phyloP scores from a whole-genome alignment of 345 rosid species.

The Gossypium herbaceum region DNA sequence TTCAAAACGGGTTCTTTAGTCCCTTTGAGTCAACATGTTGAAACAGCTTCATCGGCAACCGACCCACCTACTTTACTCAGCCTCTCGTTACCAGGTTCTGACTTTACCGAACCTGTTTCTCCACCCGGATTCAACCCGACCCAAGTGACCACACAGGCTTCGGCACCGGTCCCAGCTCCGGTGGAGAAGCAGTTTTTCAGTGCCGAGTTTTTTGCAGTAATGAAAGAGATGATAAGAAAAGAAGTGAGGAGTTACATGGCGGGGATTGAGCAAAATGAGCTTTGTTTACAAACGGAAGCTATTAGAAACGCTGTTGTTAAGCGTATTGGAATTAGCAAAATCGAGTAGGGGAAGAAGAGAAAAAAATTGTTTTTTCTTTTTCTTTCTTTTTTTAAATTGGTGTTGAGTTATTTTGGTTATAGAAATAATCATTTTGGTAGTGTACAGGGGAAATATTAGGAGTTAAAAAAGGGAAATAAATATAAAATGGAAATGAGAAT shows the following conservation, averaged over 20 bases:
- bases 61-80: conserved; percentile 62
- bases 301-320: conserved; percentile 61
- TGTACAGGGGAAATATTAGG: conserved; percentile 34
- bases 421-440: conserved; percentile 43
- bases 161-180: background rate
- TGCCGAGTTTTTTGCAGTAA: conserved; percentile 49
- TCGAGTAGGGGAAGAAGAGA: conserved; percentile 27
- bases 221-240: conserved; percentile 74
- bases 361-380: background rate
- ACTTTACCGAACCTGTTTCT: conserved; percentile 25
- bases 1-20: conserved; percentile 33
- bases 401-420: conserved; percentile 14
- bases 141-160: background rate
- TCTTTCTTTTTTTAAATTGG: background rate
- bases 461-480: background rate
- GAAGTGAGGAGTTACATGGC: conserved; percentile 70
- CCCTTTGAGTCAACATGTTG: conserved; percentile 32
- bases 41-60: conserved; percentile 31
- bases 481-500: background rate
- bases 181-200: conserved; percentile 54
- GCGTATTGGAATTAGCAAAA: conserved; percentile 61
- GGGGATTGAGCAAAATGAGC: conserved; percentile 47
- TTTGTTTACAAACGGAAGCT: conserved; percentile 45
- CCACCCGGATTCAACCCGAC: conserved; percentile 12
- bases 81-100: conserved; percentile 66